These are phyloP conservation scores for Chaetoscypha palmicola DNA, from an alignment of 2,329 filamentous ascomycete species.

Conservation along the genomic window DNA sequence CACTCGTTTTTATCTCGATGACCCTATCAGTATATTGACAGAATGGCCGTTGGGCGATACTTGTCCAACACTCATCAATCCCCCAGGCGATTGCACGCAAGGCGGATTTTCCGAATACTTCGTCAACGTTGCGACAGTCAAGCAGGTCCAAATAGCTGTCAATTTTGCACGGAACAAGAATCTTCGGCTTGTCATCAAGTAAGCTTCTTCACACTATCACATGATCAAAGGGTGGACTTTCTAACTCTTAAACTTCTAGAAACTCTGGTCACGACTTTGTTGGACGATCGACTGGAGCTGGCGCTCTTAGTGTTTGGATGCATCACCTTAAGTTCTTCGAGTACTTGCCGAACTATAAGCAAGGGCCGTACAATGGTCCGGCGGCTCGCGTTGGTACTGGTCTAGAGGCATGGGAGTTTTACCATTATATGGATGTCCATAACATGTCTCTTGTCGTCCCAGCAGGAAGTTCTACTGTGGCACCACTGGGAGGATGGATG, in stretches of 20 bases:
- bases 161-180: slow-evolving; percentile 20
- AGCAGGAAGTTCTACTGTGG: slow-evolving; percentile 7
- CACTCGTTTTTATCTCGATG: slow-evolving; percentile 24
- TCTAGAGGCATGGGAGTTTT: slow-evolving; percentile 12
- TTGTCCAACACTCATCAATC: background rate
- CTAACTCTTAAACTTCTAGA: too few species aligned
- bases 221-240: too few species aligned
- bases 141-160: slow-evolving; percentile 29
- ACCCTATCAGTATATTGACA: slow-evolving; percentile 39
- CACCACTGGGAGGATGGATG: slow-evolving; percentile 18
- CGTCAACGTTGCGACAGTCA: slow-evolving; percentile 29
- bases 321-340: slow-evolving; percentile 14
- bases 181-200: slow-evolving; percentile 15
- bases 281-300: slow-evolving; percentile 37
- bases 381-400: slow-evolving; percentile 25
- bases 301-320: slow-evolving; percentile 15
- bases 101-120: slow-evolving; percentile 30
- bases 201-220: too few species aligned
- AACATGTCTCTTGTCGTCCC: slow-evolving; percentile 11
- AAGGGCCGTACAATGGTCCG: slow-evolving; percentile 6
- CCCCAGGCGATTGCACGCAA: slow-evolving; percentile 16
- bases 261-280: slow-evolving; percentile 42
- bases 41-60: slow-evolving; percentile 35
- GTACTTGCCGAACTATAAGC: slow-evolving; percentile 7
- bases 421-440: slow-evolving; percentile 31